Conservation (phyloP, 306 rosid species). For the Casuarina equisetifolia region DNA sequence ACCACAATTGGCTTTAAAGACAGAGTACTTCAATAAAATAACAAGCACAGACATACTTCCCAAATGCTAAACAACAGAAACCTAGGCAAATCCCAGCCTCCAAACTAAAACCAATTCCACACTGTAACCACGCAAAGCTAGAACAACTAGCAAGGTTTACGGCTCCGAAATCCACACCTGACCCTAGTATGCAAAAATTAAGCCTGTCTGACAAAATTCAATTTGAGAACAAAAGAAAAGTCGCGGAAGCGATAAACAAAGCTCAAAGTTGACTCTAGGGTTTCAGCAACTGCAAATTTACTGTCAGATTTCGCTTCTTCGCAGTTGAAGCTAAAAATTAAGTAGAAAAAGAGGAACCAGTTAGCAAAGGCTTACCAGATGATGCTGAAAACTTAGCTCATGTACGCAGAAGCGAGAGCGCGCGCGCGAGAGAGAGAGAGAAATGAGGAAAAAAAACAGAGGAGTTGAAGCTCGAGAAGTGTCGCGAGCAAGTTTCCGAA, state of each 20-base stretch:
- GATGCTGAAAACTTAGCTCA: neutral
- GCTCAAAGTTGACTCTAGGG: constrained; percentile 25
- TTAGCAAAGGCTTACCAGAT: neutral
- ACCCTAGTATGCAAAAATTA: neutral
- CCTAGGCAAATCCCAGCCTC: neutral
- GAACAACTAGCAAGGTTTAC: neutral
- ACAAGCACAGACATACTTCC: neutral
- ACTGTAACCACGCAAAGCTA: neutral
- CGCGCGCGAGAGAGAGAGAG: neutral
- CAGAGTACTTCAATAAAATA: neutral
- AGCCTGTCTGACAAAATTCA: neutral
- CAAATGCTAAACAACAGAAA: neutral
- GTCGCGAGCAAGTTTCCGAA: neutral
- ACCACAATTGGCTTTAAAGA: neutral
- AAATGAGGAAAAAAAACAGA: neutral
- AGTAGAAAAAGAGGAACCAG: neutral
- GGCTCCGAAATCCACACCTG: neutral
- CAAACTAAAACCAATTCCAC: neutral
- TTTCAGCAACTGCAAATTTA: constrained; percentile 11
- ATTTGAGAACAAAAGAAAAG: neutral
- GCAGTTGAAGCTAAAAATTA: neutral
- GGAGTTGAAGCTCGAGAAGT: constrained; percentile 13
- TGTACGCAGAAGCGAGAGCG: neutral
- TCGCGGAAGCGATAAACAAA: constrained; percentile 2
- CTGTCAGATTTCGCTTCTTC: neutral